Evolutionary conservation across 805 yeast genomes (phyloP), one percentile per base, ranked within the genome.

Genomic region (Candida peoriensis): DNA sequence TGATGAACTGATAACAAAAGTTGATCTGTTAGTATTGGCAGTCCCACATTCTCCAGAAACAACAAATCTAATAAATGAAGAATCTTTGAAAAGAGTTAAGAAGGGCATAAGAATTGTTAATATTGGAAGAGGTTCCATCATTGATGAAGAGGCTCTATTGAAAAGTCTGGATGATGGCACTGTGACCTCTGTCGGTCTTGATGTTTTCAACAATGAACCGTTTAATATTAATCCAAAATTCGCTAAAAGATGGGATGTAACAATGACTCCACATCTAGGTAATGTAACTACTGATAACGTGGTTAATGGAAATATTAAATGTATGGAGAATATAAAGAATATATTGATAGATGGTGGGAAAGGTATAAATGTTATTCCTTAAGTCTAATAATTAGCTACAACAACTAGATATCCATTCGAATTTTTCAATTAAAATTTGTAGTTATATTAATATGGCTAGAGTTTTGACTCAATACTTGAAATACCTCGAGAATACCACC

Each of bases 141-240:
- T 84, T 38, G 76, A 82, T 45, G 87, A 79, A 46, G 65, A 71
- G n/a, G 88, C 75, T 3, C 56, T 83, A 30, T 62, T 81, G 11
- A 66, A 61, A 6, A 89, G 79, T 0, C 62, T 84, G 37, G 66
- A 76, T 37, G 46, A 66, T 7, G 86, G 85, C 0, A 72, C 77
- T 35, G 66, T 84, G 3, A 57, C 69, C 9, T 73, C 78, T 50
- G 85, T 78, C 8, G 93, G 90, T 0, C 53, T 81, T 23, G 95
- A 84, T 47, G 95, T 84, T 5, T 81, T 63, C 55, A 77, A 72
- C 41, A 55, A 72, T 18, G 95, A 84, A 56, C 86, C 86, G 12
- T 32, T 24, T 7, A 33, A 48, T 0, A 69, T 79, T 16, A 68
- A 72, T 40, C 61, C 64, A n/a, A 72, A 66, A 22, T 66, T 79